Evolutionary conservation across 2,329 filamentous ascomycete genomes (phyloP), one percentile per base, ranked within the genome.

Genomic region (Camillea tinctor): DNA sequence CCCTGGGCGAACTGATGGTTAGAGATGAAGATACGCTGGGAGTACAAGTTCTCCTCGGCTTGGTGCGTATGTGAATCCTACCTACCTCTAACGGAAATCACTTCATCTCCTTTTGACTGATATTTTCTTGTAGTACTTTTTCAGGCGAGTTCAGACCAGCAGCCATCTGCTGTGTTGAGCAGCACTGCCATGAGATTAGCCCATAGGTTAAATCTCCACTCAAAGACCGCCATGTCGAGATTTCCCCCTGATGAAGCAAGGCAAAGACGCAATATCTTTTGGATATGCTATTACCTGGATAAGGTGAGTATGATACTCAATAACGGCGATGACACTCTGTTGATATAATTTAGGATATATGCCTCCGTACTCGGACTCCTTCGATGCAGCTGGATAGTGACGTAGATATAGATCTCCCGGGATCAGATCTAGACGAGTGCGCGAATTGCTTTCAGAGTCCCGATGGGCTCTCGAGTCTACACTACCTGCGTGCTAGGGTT

Each of bases 231-330:
- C 0, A 58, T 66, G 0, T 59, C 66, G 11, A 57, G 59, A 0
- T 73, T 72, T 13, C 55, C 73, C 0, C 63, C 69, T 0, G 71
- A 72, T 0, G 71, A 76, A 3, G 69, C 68, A 1, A 68, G 71
- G n/a, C 75, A 78, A 26, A 66, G 76, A 23, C 68, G 68, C 2
- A 68, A 76, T 0, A 68, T 79, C 1, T 79, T 79, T 50, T 79
- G 77, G 77, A 71, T 78, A 7, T 74, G 75, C 2, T 79, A 79
- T 44, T 66, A 65, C 3, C 64, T 79, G 4, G 77, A 79, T 56
- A 79, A 78, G 68, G 76, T 77, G 56, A 51, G 56, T 15, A 1
- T 6, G 20, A n/a, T 22, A 9, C 9, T 5, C 26, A 30, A 9
- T 11, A 9, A 30, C 26, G 26, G 26, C 26, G 26, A 30, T 30